Conservation (phyloP, 2,329 filamentous ascomycete genomes). For the Bipolaris zeicola region DNA sequence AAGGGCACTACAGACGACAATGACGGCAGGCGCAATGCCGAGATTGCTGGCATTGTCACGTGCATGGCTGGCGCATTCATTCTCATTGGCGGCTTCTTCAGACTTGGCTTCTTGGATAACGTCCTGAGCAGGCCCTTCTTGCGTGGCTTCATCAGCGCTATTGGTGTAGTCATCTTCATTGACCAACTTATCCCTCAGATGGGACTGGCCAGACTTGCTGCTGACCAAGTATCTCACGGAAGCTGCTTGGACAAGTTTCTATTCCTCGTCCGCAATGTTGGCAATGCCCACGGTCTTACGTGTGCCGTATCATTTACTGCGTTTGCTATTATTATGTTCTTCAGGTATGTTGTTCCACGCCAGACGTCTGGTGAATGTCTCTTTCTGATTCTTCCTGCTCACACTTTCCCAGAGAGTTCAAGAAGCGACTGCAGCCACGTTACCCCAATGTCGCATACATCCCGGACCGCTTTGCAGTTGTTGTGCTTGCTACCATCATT, state of each 20-base stretch:
- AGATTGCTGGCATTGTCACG: conserved; percentile 85
- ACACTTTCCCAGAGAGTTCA: conserved; percentile 67
- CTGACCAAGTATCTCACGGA: conserved; percentile 75
- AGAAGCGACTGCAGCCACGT: conserved; percentile 77
- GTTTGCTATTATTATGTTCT: conserved; percentile 89
- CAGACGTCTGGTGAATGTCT: not conserved
- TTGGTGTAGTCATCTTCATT: conserved; percentile 94
- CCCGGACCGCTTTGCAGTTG: conserved; percentile 88
- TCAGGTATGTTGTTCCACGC: conserved; percentile 61
- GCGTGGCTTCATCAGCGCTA: conserved; percentile 94
- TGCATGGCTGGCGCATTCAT: conserved; percentile 88
- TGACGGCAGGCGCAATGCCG: conserved; percentile 73
- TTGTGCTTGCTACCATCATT: conserved; percentile 81
- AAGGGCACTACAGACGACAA: conserved; percentile 68
- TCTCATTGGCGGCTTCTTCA: conserved; percentile 80
- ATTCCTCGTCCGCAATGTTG: conserved; percentile 73
- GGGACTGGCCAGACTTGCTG: conserved; percentile 72
- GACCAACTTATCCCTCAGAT: conserved; percentile 93
- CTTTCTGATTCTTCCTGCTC: conserved; percentile 8
- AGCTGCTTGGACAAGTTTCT: conserved; percentile 84
- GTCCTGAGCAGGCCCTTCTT: conserved; percentile 92
- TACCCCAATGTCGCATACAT: conserved; percentile 84
- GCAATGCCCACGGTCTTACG: conserved; percentile 74
- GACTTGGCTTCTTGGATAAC: conserved; percentile 91
- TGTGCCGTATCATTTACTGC: conserved; percentile 76